Evolutionary conservation across 768 basidiomycete genomes (phyloP).

Genomic region (Suillus subluteus): DNA sequence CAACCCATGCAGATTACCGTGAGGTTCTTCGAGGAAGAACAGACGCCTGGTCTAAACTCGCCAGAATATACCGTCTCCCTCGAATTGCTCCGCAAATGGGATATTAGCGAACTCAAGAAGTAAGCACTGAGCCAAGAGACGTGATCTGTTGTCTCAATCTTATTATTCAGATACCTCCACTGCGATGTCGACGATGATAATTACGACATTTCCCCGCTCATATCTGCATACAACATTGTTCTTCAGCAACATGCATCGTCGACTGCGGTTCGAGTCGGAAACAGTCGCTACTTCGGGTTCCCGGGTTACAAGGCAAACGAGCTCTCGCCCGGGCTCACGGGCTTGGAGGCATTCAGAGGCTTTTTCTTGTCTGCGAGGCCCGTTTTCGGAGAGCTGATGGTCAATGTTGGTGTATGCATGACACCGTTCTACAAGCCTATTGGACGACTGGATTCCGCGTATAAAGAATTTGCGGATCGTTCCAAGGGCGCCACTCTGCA

Average conservation of each 20-base stretch:
- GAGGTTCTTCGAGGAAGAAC: slow-evolving; percentile 39
- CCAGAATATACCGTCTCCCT: slow-evolving; percentile 37
- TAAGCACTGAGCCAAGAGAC: slow-evolving; percentile 20
- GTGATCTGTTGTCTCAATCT: background rate
- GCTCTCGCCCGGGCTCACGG: slow-evolving; percentile 30
- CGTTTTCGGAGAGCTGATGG: slow-evolving; percentile 41
- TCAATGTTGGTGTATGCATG: slow-evolving; percentile 49
- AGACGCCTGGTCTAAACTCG: slow-evolving; percentile 24
- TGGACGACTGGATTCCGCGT: background rate
- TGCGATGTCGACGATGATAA: slow-evolving; percentile 38
- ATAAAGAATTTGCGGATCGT: background rate
- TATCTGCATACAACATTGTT: slow-evolving; percentile 47
- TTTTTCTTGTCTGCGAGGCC: slow-evolving; percentile 48
- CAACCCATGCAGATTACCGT: slow-evolving; percentile 30
- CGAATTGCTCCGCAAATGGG: slow-evolving; percentile 29
- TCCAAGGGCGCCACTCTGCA: slow-evolving; percentile 48
- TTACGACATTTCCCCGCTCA: slow-evolving; percentile 41
- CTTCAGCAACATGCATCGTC: slow-evolving; percentile 41
- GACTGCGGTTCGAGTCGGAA: slow-evolving; percentile 44
- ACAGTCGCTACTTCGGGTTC: slow-evolving; percentile 46
- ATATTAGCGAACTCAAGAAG: slow-evolving; percentile 28
- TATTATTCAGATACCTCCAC: slow-evolving; percentile 35
- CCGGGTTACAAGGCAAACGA: slow-evolving; percentile 11
- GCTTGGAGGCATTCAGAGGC: slow-evolving; percentile 42
- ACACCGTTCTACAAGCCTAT: slow-evolving; percentile 47